Conservation (phyloP, 2,329 filamentous ascomycete genomes). For the Clarireedia paspali region DNA sequence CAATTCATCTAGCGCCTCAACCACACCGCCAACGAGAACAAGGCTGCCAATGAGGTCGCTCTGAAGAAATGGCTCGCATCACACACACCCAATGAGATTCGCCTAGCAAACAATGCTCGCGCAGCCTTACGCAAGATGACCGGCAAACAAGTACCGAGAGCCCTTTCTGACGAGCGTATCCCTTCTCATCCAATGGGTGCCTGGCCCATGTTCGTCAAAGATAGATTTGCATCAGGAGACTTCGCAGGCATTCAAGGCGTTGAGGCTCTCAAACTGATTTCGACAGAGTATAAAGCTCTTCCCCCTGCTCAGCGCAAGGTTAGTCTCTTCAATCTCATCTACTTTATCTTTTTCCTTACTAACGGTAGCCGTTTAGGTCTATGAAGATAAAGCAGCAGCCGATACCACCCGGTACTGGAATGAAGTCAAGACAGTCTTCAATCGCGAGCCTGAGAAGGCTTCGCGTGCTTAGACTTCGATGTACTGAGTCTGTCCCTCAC, state of each 20-base stretch:
- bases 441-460: background rate
- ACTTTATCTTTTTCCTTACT: too few relatives aligned
- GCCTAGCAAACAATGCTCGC: conserved; percentile 51
- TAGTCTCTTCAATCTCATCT: background rate
- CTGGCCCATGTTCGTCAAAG: conserved; percentile 37
- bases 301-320: conserved; percentile 38
- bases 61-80: conserved; percentile 47
- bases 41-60: conserved; percentile 34
- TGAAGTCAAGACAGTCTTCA: conserved; percentile 6
- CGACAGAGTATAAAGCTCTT: conserved; percentile 41
- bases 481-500: too few relatives aligned
- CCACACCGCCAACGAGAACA: conserved; percentile 40
- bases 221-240: conserved; percentile 40
- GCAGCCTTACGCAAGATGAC: conserved; percentile 16
- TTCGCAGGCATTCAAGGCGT: conserved; percentile 36
- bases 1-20: conserved; percentile 40
- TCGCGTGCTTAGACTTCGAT: too few relatives aligned
- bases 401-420: conserved; percentile 23
- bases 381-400: conserved; percentile 21
- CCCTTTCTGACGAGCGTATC: conserved; percentile 46
- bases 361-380: background rate
- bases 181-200: conserved; percentile 36
- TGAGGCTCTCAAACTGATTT: conserved; percentile 36
- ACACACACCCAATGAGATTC: conserved; percentile 49
- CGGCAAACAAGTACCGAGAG: background rate